A percentile compares a stretch with the other conserved stretches of the same genome.
Evolutionary conservation across 345 rosid genomes (phyloP).

Genomic region (Heritiera fomes): DNA sequence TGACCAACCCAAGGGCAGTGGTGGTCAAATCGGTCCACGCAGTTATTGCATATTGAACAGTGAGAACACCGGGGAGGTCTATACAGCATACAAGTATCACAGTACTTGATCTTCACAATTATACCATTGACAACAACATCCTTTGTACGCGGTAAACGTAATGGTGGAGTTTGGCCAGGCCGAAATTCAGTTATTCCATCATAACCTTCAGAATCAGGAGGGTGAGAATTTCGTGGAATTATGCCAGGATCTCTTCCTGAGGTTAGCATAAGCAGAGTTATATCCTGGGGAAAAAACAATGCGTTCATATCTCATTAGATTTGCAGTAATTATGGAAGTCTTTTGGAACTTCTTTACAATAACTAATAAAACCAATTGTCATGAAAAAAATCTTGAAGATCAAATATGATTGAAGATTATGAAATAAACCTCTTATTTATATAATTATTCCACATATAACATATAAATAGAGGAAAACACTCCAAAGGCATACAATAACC

Average conservation of each 20-base stretch:
- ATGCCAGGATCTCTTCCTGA: conserved; percentile 98
- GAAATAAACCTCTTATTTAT: background rate
- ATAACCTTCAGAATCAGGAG: conserved; percentile 66
- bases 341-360: background rate
- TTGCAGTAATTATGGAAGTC: background rate
- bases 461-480: conserved; percentile 1
- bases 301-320: background rate
- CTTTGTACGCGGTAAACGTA: conserved; percentile 56
- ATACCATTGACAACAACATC: conserved; percentile 77
- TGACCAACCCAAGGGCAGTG: conserved; percentile 99
- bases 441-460: background rate
- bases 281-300: conserved; percentile 52
- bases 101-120: conserved; percentile 75
- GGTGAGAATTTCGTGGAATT: conserved; percentile 68
- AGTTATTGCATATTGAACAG: conserved; percentile 95
- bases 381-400: background rate
- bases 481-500: background rate
- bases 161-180: conserved; percentile 57
- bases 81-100: conserved; percentile 90
- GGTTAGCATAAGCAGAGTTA: conserved; percentile 70
- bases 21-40: conserved; percentile 94
- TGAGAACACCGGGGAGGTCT: conserved; percentile 99
- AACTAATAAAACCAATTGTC: background rate
- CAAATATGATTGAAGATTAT: background rate
- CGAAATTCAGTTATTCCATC: conserved; percentile 43